Base-by-base conservation (phyloP, 2,329 filamentous ascomycete genomes). In the Fusarium odoratissimum region DNA sequence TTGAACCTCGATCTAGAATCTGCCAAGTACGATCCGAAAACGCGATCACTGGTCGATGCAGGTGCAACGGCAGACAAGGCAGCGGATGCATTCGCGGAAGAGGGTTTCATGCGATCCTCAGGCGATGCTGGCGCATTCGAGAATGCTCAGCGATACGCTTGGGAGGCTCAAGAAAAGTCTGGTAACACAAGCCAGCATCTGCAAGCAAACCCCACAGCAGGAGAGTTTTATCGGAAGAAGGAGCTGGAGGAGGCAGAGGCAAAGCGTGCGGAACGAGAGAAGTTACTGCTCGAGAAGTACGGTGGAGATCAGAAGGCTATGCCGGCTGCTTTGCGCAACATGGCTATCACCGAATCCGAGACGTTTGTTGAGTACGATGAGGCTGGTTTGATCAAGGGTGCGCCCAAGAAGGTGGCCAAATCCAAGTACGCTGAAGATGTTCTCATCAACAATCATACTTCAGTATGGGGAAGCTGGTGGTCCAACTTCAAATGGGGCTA, bases 391-490 rank as follows among this genome's bases (percentile, higher is more conserved):
- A 92, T 98, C 84, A 98, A 98, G 83, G 95, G 95, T n/a, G 90
- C 90, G 31, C 91, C 92, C 1, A 93, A 92, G 80, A 89, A 89
- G 61, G 88, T 89, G 58, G 92, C 92, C 56, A 95, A 93, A 81
- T 97, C 94, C 44, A 98, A 98, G 80, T 99, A 99, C 79, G 83
- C 91, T 8, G 96, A 99, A 79, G 94, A 99, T 77, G 87, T 98
- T 1, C 85, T 93, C 60, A 89, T 92, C 80, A 95, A 97, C 84
- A 99, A 99, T 79, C 96, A 99, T 83, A 94, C 90, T 6, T 92
- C 92, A 0, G 92, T 97, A 6, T 99, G 95, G 93, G 96, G 96
- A 54, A 97, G 95, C 78, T 99, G 96, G 96, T 99, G 96, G 96
- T 90, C 91, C 59, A 91, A 94, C 79, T 98, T 98, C 84, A 89